phyloP scores from a whole-genome alignment of 2,329 filamentous ascomycete species.

The Colletotrichum tropicale region DNA sequence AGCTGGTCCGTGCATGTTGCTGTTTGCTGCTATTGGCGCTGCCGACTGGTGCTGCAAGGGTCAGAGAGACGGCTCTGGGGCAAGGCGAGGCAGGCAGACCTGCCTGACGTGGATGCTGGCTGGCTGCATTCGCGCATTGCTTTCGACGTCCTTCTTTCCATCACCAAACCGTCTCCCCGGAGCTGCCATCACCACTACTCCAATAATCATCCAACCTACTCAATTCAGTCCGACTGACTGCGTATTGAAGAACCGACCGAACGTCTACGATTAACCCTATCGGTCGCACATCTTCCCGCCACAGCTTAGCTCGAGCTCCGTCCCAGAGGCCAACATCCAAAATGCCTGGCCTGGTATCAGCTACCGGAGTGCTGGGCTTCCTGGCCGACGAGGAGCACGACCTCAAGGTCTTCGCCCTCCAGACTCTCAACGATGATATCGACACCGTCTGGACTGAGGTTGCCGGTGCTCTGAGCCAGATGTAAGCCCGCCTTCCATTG shows the following conservation, averaged over 20 bases:
- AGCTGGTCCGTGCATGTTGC: neutral
- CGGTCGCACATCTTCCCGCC: neutral
- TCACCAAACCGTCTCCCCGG: slow-evolving; percentile 13
- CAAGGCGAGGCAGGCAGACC: slow-evolving; percentile 40
- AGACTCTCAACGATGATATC: slow-evolving; percentile 95
- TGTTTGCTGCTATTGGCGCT: neutral
- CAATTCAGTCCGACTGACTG: neutral
- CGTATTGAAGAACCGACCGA: neutral
- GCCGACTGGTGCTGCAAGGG: neutral
- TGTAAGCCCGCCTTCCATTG: slow-evolving; percentile 59
- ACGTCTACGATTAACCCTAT: neutral
- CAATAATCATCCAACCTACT: neutral
- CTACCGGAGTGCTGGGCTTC: slow-evolving; percentile 93
- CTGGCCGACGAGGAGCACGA: slow-evolving; percentile 93
- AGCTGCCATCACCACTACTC: slow-evolving; percentile 6
- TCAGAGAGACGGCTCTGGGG: neutral
- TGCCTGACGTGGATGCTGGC: slow-evolving; percentile 45
- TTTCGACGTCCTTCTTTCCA: slow-evolving; percentile 19
- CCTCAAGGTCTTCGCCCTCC: slow-evolving; percentile 92
- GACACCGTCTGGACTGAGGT: slow-evolving; percentile 98
- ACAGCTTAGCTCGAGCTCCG: slow-evolving; percentile 10
- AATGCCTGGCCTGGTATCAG: slow-evolving; percentile 95
- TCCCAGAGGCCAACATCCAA: slow-evolving; percentile 28
- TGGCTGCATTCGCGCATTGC: slow-evolving; percentile 6
- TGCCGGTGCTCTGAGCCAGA: slow-evolving; percentile 87